Evolutionary conservation across 306 rosid genomes (phyloP).

Genomic region (Prinsepia uniflora): DNA sequence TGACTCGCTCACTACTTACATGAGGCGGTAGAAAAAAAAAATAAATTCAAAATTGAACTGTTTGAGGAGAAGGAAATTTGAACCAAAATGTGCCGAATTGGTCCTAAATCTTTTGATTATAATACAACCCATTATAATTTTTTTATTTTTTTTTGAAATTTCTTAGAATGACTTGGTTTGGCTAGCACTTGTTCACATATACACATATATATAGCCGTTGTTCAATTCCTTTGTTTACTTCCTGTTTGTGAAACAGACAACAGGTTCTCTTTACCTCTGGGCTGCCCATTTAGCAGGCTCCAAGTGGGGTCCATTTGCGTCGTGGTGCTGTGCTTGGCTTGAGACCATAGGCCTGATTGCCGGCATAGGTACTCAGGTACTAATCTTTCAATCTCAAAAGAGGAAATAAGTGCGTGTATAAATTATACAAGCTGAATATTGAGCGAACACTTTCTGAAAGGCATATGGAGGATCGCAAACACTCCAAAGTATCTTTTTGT

Average conservation of each 20-base stretch:
- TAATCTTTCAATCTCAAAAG: neutral
- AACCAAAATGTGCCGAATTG: neutral
- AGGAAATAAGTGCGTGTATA: neutral
- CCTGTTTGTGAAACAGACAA: slow-evolving; percentile 48
- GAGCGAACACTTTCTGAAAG: slow-evolving; percentile 31
- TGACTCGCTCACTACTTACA: neutral
- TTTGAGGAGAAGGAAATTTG: neutral
- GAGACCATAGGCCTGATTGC: slow-evolving; percentile 83
- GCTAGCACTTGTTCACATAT: neutral
- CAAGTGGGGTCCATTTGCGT: slow-evolving; percentile 88
- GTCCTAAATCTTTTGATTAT: too few species aligned
- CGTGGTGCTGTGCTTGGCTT: slow-evolving; percentile 95
- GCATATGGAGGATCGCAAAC: slow-evolving; percentile 90
- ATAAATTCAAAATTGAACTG: neutral
- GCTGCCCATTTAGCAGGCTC: slow-evolving; percentile 96
- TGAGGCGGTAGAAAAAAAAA: neutral
- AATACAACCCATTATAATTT: too few species aligned
- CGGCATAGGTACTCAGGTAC: slow-evolving; percentile 85
- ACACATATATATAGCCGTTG: neutral
- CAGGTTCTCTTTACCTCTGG: slow-evolving; percentile 92
- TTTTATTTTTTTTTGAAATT: too few species aligned
- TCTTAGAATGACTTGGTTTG: too few species aligned
- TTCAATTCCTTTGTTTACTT: neutral
- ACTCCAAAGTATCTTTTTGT: slow-evolving; percentile 64
- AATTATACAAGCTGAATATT: neutral